Conservation (phyloP, 1,284 basidiomycete genomes). For the Rhodotorula mucilaginosa region DNA sequence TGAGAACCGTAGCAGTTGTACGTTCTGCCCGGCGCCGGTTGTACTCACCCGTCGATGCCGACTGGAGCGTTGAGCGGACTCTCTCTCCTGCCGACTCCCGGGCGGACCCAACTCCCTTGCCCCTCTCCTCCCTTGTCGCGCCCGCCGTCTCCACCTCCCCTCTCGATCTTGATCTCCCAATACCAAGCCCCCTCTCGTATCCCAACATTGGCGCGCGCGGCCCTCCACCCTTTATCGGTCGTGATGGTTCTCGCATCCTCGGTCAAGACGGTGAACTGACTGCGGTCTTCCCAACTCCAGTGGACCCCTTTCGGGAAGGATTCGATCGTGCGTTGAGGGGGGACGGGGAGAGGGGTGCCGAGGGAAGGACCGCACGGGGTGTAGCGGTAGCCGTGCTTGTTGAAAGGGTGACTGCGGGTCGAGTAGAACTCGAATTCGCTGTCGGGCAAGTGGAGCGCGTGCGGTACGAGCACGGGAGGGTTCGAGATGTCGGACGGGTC, state of each 20-base stretch:
- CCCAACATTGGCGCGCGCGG: constrained; percentile 82
- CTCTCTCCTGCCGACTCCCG: constrained; percentile 90
- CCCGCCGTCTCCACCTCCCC: constrained; percentile 66
- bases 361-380: constrained; percentile 70
- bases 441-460: constrained; percentile 7
- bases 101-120: constrained; percentile 59
- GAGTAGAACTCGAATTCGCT: constrained; percentile 40
- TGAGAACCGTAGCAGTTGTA: too few relatives aligned
- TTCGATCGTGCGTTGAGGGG: constrained; percentile 69
- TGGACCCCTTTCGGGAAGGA: constrained; percentile 64
- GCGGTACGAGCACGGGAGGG: constrained; percentile 12
- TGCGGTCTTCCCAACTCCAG: constrained; percentile 82
- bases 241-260: constrained; percentile 72
- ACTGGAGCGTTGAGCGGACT: constrained; percentile 87
- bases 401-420: constrained; percentile 55
- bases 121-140: constrained; percentile 54
- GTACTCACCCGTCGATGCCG: constrained; percentile 69
- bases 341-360: constrained; percentile 47
- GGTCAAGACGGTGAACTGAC: constrained; percentile 66
- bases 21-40: too few relatives aligned
- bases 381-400: constrained; percentile 68
- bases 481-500: constrained; percentile 18
- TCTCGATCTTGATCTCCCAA: constrained; percentile 78
- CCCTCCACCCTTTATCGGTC: constrained; percentile 85
- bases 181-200: constrained; percentile 91